Base-by-base conservation (phyloP, 106 monocot species). In the Amphibolis antarctica region DNA sequence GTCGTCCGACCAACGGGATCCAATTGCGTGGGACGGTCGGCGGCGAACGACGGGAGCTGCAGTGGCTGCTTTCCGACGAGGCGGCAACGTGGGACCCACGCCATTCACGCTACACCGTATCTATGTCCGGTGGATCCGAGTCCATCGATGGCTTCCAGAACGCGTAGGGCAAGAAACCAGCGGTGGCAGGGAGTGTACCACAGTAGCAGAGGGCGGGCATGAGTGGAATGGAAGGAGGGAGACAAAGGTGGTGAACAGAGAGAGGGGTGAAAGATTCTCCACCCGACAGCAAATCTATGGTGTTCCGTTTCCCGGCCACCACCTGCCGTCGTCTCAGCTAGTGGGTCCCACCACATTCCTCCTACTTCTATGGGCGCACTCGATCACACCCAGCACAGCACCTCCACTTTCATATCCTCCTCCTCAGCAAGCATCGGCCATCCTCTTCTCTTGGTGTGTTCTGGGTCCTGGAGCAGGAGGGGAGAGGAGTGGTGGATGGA, bases 231-330 rank as follows among this genome's bases (percentile, higher is more conserved):
- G 44, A 42, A 26, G 21, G 19, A 42, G n/a, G n/a, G n/a, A 61
- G 12, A 5, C 19, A 23, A 23, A 55, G 54, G 54, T 23, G 54
- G 19, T 10, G 54, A 23, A 12, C 28, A 17, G 25, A 28, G 19
- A 42, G 12, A 20, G 21, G 27, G 46, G 46, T 36, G 0, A 53
- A 42, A 66, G 66, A 66, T 66, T 53, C 66, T 66, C 28, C 28
- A 30, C 27, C 55, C 67, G 67, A 67, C 67, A 67, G 42, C 55
- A 67, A 67, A 67, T 67, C 67, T 67, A 15, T 24, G 45, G 67
- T 67, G 44, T 45, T 67, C 67, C 55, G 19, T 63, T 63, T 46
- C 25, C 44, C 5, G 44, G 14, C 36, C 36, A 36, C 36, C 36
- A 36, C 36, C 36, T 36, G 2, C 7, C 36, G 2, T 36, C 36